Evolutionary conservation across 345 rosid species (phyloP), one percentile per base, ranked within the genome.

Genomic region (Mallotus nudiflorus): DNA sequence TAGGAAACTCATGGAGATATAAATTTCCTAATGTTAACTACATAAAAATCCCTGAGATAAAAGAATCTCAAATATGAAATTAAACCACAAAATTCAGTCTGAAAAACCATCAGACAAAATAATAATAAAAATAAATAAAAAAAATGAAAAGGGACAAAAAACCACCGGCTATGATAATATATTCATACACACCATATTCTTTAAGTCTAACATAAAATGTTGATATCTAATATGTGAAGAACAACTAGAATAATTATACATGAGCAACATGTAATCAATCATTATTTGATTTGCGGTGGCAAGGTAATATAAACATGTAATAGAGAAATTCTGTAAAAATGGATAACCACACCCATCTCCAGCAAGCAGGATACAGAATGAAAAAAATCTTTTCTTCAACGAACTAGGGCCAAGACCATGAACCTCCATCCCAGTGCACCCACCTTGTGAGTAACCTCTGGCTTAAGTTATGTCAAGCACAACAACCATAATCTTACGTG

Each of bases 321-420:
- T 5, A 66, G 29, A 22, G 18, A 54, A 51, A 76, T 44, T 61
- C 33, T 20, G 54, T 9, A 42, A 46, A 28, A 56, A 66, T 28
- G n/a, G n/a, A n/a, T n/a, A n/a, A n/a, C n/a, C 44, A 71, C 62
- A 59, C 56, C 56, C 44, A 19, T 58, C 22, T 65, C 60, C 65
- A 66, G 54, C 68, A 81, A 64, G 77, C 71, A 86, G 91, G 91
- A 85, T 85, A 88, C 87, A 80, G 67, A 64, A 73, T 64, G 73
- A 83, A 74, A 66, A 78, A 75, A 51, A 46, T 84, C 79, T 70
- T 69, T 71, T 62, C 84, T 79, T 84, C 84, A 80, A 74, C 75
- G 54, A 65, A 79, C 71, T 79, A 74, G 75, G 66, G 76, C 76
- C 84, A 80, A 76, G 73, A 74, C 75, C 88, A 78, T 66, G 87